These are phyloP conservation scores for Saccharomyces paradoxus DNA, from an alignment of 805 yeast species.

Conservation along the genomic window DNA sequence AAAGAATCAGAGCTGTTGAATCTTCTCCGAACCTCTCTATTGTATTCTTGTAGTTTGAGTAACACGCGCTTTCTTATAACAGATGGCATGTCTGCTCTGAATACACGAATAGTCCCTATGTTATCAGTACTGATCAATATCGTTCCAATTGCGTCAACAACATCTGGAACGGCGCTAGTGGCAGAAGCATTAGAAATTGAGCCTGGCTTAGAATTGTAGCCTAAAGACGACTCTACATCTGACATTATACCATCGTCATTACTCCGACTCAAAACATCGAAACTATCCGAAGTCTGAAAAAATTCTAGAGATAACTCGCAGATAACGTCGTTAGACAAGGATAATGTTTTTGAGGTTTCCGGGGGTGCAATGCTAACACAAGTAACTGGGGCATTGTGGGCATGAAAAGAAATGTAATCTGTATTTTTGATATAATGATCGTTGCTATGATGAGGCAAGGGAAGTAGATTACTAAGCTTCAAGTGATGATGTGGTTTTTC, in stretches of 20 bases:
- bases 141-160: constrained; percentile 30
- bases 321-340: constrained; percentile 70
- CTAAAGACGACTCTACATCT: neutral
- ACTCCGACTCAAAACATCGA: constrained; percentile 1
- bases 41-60: constrained; percentile 11
- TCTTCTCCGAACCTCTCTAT: neutral
- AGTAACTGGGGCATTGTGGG: constrained; percentile 67
- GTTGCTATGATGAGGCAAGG: neutral
- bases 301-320: constrained; percentile 46
- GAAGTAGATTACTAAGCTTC: neutral
- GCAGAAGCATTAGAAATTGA: neutral
- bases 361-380: constrained; percentile 73
- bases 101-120: constrained; percentile 63
- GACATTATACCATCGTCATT: neutral
- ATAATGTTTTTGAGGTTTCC: constrained; percentile 52
- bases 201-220: neutral
- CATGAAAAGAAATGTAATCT: constrained; percentile 64
- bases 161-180: constrained; percentile 14
- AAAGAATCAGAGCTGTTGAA: constrained; percentile 2
- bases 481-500: neutral
- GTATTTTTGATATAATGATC: constrained; percentile 37
- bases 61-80: constrained; percentile 33
- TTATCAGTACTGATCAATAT: constrained; percentile 74
- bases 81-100: constrained; percentile 70
- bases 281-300: neutral